Conservation (phyloP, 2,329 filamentous ascomycete species). For the Neofusicoccum umdonicola region DNA sequence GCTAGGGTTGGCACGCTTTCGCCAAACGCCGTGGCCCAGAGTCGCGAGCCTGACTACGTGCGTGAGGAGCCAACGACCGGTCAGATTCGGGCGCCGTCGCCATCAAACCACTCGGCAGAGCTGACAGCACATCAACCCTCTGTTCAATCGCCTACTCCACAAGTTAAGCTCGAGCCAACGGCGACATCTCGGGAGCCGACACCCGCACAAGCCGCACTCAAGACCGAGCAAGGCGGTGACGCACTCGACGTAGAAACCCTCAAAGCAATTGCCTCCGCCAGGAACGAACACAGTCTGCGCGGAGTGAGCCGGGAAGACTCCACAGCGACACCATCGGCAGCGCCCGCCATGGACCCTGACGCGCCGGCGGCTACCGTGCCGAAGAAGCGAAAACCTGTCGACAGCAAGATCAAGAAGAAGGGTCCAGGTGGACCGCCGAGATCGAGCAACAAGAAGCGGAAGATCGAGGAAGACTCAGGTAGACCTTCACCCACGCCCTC, state of each 20-base stretch:
- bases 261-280: constrained; percentile 45
- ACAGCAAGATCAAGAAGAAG: constrained; percentile 27
- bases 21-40: constrained; percentile 22
- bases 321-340: constrained; percentile 23
- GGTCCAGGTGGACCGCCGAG: constrained; percentile 41
- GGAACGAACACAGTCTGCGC: constrained; percentile 46
- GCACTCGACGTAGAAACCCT: constrained; percentile 40
- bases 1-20: not conserved
- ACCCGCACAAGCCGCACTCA: constrained; percentile 40
- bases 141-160: constrained; percentile 29
- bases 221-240: constrained; percentile 27
- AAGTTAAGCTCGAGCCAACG: constrained; percentile 42
- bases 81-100: constrained; percentile 29
- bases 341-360: constrained; percentile 24
- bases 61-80: constrained; percentile 28
- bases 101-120: constrained; percentile 19
- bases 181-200: constrained; percentile 27
- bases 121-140: constrained; percentile 20
- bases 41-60: constrained; percentile 32
- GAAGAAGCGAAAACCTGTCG: constrained; percentile 43
- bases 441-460: constrained; percentile 41
- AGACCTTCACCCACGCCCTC: constrained; percentile 42
- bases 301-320: constrained; percentile 38
- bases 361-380: constrained; percentile 31
- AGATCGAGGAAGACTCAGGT: constrained; percentile 36